Conservation (phyloP, 768 basidiomycete genomes). For the Brasilioporus rufonigricans region DNA sequence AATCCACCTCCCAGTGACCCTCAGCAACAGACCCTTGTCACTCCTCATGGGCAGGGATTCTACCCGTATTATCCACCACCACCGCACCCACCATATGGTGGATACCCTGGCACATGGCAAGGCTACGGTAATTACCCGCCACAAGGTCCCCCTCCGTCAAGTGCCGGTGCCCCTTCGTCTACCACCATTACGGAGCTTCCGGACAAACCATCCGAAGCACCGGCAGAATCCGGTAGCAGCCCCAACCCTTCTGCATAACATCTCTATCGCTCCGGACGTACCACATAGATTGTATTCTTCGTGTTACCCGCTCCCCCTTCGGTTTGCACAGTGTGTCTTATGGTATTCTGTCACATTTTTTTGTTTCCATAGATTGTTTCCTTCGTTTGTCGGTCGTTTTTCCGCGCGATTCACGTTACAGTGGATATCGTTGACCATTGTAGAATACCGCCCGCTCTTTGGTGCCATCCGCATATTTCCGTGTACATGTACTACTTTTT, state of each 20-base stretch:
- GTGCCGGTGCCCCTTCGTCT: constrained; percentile 14
- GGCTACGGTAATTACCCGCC: constrained; percentile 33
- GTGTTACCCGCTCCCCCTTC: constrained; percentile 10
- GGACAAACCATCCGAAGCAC: constrained; percentile 27
- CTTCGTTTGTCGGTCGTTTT: constrained; percentile 3
- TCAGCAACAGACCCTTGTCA: constrained; percentile 24
- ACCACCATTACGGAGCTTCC: constrained; percentile 14
- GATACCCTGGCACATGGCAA: constrained; percentile 29
- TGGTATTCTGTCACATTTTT: constrained; percentile 11
- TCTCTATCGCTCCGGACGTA: constrained; percentile 6
- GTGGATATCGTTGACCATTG: constrained; percentile 17
- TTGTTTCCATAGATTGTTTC: constrained; percentile 29
- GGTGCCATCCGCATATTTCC: constrained; percentile 17
- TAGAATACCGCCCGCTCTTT: constrained; percentile 24
- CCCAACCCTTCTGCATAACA: constrained; percentile 22
- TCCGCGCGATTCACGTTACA: constrained; percentile 1
- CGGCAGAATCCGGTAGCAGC: constrained; percentile 16
- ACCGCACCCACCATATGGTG: constrained; percentile 28
- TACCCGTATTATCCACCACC: constrained; percentile 34
- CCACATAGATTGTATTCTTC: constrained; percentile 27
- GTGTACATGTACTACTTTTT: constrained; percentile 31
- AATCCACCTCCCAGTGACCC: constrained; percentile 22
- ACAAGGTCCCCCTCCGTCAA: constrained; percentile 22
- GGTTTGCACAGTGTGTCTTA: constrained; percentile 13
- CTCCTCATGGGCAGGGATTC: constrained; percentile 23